phyloP scores from a whole-genome alignment of 1,284 basidiomycete species.

The Peniophora sp. region DNA sequence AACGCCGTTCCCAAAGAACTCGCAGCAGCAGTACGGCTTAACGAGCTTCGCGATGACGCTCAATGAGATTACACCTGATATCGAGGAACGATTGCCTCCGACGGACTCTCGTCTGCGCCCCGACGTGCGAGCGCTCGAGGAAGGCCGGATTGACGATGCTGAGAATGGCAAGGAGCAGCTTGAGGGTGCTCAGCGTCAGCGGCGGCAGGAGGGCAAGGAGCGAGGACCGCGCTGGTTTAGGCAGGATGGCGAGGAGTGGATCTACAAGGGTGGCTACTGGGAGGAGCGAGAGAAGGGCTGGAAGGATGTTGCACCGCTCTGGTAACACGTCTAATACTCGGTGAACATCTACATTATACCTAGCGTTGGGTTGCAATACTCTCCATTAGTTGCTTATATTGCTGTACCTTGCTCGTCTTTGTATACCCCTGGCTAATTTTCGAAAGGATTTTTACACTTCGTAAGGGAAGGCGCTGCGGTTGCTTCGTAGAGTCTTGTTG shows the following conservation, averaged over 20 bases:
- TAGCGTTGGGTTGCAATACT: background rate
- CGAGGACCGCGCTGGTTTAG: conserved; percentile 66
- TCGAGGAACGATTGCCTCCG: conserved; percentile 62
- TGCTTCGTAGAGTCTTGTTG: too few relatives aligned
- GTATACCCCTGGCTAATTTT: too few relatives aligned
- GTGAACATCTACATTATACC: conserved; percentile 2
- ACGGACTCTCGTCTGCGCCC: conserved; percentile 85
- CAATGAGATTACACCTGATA: conserved; percentile 73
- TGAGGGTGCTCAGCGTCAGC: conserved; percentile 69
- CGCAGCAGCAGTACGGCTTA: conserved; percentile 75
- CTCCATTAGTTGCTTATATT: background rate
- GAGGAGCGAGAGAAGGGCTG: conserved; percentile 60
- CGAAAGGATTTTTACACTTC: too few relatives aligned
- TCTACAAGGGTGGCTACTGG: conserved; percentile 78
- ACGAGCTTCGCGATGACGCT: conserved; percentile 73
- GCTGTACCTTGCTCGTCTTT: too few relatives aligned
- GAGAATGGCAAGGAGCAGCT: conserved; percentile 71
- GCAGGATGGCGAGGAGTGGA: conserved; percentile 65
- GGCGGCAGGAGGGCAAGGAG: conserved; percentile 50
- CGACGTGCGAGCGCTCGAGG: conserved; percentile 82
- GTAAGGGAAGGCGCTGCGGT: too few relatives aligned
- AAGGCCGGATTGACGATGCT: conserved; percentile 70
- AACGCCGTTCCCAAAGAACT: conserved; percentile 65
- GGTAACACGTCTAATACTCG: conserved; percentile 34
- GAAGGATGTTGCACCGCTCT: conserved; percentile 51